Conservation (phyloP, 2,329 filamentous ascomycete genomes). For the Penicillium occitanis region DNA sequence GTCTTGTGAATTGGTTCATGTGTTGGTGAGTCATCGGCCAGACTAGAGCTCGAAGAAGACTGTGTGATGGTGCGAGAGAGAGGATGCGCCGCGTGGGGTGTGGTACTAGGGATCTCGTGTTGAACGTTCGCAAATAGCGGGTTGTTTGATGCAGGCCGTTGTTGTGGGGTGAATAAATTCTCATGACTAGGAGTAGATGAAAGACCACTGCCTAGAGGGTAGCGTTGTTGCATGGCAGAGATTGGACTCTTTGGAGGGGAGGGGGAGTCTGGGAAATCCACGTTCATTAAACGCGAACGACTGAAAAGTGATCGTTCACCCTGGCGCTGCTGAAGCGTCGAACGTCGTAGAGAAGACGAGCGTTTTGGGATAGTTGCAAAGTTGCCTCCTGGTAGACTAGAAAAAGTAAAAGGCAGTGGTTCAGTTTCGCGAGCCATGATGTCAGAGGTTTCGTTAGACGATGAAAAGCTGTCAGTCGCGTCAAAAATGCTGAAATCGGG, state of each 20-base stretch:
- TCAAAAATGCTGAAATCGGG: constrained; percentile 77
- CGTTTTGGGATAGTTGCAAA: constrained; percentile 63
- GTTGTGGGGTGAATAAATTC: constrained; percentile 61
- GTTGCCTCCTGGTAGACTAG: constrained; percentile 46
- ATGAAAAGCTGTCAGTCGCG: constrained; percentile 32
- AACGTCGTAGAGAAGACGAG: constrained; percentile 76
- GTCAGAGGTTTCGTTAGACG: constrained; percentile 26
- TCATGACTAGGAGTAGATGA: constrained; percentile 65
- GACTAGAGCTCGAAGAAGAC: constrained; percentile 77
- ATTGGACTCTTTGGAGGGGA: constrained; percentile 54
- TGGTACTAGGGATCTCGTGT: constrained; percentile 34
- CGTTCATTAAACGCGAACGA: constrained; percentile 34
- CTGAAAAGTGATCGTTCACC: constrained; percentile 62
- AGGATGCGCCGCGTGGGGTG: constrained; percentile 64
- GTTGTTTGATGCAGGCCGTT: constrained; percentile 50
- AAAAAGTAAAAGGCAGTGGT: constrained; percentile 29
- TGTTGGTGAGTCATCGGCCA: constrained; percentile 70
- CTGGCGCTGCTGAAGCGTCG: constrained; percentile 81
- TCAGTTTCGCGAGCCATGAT: constrained; percentile 32
- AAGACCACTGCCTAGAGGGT: constrained; percentile 74
- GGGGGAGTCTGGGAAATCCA: constrained; percentile 51
- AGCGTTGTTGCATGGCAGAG: constrained; percentile 65
- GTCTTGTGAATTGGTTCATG: constrained; percentile 58
- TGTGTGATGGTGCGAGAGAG: constrained; percentile 83
- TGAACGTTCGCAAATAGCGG: constrained; percentile 37